Base-by-base conservation (phyloP, 75 land plant species). In the Picea sitchensis region DNA sequence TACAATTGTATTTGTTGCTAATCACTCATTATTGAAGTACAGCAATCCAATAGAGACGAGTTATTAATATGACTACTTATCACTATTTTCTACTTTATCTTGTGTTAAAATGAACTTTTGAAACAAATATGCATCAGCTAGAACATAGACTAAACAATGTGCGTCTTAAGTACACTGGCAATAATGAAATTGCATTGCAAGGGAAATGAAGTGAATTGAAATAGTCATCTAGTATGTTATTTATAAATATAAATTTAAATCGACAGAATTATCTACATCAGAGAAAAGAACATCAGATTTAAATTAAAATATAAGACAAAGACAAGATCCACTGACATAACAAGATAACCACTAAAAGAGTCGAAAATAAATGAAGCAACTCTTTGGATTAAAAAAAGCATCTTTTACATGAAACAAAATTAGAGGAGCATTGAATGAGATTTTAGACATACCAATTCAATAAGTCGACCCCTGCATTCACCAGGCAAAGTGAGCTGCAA, bases 401-500 rank as follows among this genome's bases (percentile, higher is more conserved):
- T 47, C 7, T 47, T 47, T 5, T 47, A 47, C 54, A 47, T 6
- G 1, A 47, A 47, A 47, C 9, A 7, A 47, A 47, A 51, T 51
- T 51, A 51, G 11, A 51, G 11, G 56, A 9, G 56, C 56, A 51
- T 9, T 51, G 56, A 51, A 51, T 51, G 11, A 51, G 56, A 51
- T 51, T 51, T 51, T 51, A 77, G 21, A 73, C 87, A 84, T 80
- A 95, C 99, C 88, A 95, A 63, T 82, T 95, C 95, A 32, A 91
- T 61, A 34, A 98, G 90, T 63, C 99, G 99, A 78, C 76, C 65
- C 65, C 99, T 94, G 73, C 75, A 78, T 23, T 98, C 99, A 51
- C 89, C 98, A 77, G 92, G 87, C 78, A 98, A 80, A 12, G 93
- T 91, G 41, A 92, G 81, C 99, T 98, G 96, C 81, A 84, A 87